Percentiles rank a stretch among this genome's conserved stretches.
These are phyloP conservation scores for Oryza punctata DNA, from an alignment of 176 grass and related monocot genomes.

Conservation along the genomic window DNA sequence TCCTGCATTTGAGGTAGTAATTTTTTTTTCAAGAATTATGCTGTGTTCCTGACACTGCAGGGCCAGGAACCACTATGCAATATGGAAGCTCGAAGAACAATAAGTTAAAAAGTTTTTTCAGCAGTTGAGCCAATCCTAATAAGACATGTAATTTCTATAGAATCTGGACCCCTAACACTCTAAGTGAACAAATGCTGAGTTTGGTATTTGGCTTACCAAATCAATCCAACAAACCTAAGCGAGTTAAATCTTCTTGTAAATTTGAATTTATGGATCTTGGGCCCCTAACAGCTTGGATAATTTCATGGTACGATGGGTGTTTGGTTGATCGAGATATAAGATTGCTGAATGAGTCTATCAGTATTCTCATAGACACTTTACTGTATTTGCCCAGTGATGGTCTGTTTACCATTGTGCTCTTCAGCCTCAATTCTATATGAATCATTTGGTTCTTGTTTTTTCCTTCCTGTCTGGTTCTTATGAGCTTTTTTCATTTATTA, in stretches of 20 bases:
- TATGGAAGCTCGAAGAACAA: background rate
- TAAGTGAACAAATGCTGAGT: background rate
- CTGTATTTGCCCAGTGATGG: background rate
- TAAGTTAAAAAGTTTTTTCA: background rate
- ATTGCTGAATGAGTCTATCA: background rate
- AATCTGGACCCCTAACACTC: background rate
- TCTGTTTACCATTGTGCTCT: background rate
- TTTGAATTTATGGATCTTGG: background rate
- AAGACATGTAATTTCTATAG: background rate
- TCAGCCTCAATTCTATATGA: too few relatives aligned
- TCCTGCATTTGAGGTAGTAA: background rate
- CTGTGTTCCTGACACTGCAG: background rate
- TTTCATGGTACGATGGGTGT: background rate
- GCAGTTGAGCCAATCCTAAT: constrained; percentile 8
- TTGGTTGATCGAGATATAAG: background rate
- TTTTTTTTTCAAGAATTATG: background rate
- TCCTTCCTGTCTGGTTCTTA: too few relatives aligned
- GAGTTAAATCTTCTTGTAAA: background rate
- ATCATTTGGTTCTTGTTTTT: too few relatives aligned
- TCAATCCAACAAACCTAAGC: background rate
- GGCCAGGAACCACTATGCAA: background rate
- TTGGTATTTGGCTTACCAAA: background rate
- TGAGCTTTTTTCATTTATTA: background rate
- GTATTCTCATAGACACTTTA: background rate
- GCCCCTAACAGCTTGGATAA: background rate